Evolutionary conservation across 257 asterid species (phyloP).

Genomic region (Pogostemon cablin): DNA sequence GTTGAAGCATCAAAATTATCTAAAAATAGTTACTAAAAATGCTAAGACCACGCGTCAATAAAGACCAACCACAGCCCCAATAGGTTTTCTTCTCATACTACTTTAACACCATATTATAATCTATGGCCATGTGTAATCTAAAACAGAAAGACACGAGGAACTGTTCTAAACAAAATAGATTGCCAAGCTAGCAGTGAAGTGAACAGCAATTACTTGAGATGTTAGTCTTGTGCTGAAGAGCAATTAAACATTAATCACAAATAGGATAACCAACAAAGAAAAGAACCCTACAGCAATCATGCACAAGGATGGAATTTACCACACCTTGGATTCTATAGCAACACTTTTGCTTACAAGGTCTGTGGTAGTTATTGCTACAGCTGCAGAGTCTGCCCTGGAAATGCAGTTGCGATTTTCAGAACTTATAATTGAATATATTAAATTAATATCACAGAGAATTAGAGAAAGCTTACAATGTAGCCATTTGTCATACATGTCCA

Average conservation of each 20-base stretch:
- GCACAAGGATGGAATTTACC: constrained; percentile 5
- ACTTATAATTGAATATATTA: neutral
- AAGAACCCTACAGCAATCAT: no score
- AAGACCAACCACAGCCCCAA: neutral
- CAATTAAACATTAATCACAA: constrained; percentile 20
- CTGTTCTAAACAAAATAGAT: constrained; percentile 18
- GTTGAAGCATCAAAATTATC: neutral
- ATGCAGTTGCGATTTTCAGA: constrained; percentile 28
- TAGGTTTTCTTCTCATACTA: neutral
- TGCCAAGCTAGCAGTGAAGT: constrained; percentile 4
- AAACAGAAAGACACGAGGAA: neutral
- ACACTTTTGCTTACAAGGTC: constrained; percentile 97
- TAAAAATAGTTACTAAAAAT: neutral
- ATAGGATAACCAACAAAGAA: constrained; percentile 7
- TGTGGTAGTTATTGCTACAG: constrained; percentile 97
- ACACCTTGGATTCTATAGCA: constrained; percentile 81
- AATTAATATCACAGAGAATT: no score
- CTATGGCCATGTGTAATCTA: no score
- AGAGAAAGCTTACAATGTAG: constrained; percentile 11
- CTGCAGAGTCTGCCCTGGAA: constrained; percentile 84
- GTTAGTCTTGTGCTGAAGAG: constrained; percentile 8
- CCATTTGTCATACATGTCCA: constrained; percentile 20
- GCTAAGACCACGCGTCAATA: neutral
- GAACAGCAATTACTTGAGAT: neutral
- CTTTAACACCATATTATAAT: neutral